phyloP scores from a whole-genome alignment of 139 green algal genomes.

The Chloropicon primus region DNA sequence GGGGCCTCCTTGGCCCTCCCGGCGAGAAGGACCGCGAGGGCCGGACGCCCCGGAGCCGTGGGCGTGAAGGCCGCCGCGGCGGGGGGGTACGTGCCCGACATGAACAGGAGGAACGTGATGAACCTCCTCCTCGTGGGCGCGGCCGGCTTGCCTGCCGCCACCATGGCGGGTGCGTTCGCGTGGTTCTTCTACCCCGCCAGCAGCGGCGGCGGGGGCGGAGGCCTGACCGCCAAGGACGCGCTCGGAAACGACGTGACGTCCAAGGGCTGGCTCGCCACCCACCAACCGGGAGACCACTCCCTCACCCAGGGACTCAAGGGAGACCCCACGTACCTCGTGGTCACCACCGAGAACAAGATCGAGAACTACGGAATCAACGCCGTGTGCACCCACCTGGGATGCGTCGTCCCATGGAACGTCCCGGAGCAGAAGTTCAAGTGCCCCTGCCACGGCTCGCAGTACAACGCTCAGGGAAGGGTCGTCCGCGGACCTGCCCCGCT shows the following conservation, averaged over 20 bases:
- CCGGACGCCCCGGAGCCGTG: background rate
- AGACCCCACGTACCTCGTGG: constrained; percentile 96
- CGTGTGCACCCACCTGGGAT: constrained; percentile 98
- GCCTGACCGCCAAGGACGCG: constrained; percentile 82
- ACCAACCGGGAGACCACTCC: constrained; percentile 62
- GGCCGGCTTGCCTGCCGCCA: constrained; percentile 40
- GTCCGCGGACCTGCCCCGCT: constrained; percentile 83
- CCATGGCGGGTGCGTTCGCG: constrained; percentile 42
- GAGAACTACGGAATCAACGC: constrained; percentile 94
- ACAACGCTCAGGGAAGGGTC: constrained; percentile 90
- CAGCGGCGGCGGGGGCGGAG: constrained; percentile 51
- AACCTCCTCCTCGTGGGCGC: constrained; percentile 72
- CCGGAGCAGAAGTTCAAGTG: constrained; percentile 99
- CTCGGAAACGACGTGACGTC: constrained; percentile 84
- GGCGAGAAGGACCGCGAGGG: background rate
- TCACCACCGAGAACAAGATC: constrained; percentile 62
- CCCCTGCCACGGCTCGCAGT: constrained; percentile 98
- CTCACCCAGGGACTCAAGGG: constrained; percentile 94
- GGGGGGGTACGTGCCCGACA: constrained; percentile 27
- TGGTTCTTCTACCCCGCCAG: constrained; percentile 66
- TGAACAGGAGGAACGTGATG: constrained; percentile 76
- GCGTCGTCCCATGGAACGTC: constrained; percentile 94
- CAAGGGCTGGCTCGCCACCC: constrained; percentile 67
- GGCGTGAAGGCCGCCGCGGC: constrained; percentile 5
- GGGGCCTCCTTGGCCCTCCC: background rate